Evolutionary conservation across 2,329 filamentous ascomycete species (phyloP).

Genomic region (Ophiosphaerella korrae): DNA sequence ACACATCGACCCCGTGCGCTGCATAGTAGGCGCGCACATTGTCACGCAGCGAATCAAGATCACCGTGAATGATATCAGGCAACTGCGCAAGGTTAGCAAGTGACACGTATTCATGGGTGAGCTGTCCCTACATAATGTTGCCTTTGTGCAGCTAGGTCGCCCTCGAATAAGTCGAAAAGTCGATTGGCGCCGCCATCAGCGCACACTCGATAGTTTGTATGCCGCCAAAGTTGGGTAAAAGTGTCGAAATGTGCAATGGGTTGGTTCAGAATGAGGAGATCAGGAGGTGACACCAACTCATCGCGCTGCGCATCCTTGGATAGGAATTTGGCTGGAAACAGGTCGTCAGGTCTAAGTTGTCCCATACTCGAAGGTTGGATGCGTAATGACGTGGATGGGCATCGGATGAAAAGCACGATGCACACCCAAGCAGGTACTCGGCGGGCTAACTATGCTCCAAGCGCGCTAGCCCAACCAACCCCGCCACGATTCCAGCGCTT

Average conservation of each 20-base stretch:
- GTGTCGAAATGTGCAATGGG: conserved; percentile 55
- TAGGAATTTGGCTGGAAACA: conserved; percentile 37
- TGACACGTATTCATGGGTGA: background rate
- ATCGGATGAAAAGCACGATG: conserved; percentile 7
- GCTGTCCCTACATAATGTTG: conserved; percentile 35
- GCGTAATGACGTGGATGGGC: conserved; percentile 1
- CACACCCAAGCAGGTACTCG: conserved; percentile 3
- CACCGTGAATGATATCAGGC: conserved; percentile 76
- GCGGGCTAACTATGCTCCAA: conserved; percentile 4
- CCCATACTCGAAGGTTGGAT: conserved; percentile 14
- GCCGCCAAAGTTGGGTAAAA: conserved; percentile 53
- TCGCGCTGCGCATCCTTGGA: conserved; percentile 22
- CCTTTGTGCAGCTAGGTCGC: conserved; percentile 24
- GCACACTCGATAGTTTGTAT: conserved; percentile 71
- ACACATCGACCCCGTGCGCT: conserved; percentile 63
- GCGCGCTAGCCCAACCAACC: conserved; percentile 2
- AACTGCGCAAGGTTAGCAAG: conserved; percentile 32
- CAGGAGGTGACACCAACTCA: conserved; percentile 24
- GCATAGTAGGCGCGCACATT: conserved; percentile 70
- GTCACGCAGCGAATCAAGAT: conserved; percentile 80
- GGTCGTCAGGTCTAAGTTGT: conserved; percentile 14
- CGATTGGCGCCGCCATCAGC: conserved; percentile 92
- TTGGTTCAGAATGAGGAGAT: conserved; percentile 54
- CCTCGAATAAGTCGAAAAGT: conserved; percentile 60
- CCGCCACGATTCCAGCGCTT: background rate